Base-by-base conservation (phyloP, 805 yeast species). In the Teunomyces funiuensis region DNA sequence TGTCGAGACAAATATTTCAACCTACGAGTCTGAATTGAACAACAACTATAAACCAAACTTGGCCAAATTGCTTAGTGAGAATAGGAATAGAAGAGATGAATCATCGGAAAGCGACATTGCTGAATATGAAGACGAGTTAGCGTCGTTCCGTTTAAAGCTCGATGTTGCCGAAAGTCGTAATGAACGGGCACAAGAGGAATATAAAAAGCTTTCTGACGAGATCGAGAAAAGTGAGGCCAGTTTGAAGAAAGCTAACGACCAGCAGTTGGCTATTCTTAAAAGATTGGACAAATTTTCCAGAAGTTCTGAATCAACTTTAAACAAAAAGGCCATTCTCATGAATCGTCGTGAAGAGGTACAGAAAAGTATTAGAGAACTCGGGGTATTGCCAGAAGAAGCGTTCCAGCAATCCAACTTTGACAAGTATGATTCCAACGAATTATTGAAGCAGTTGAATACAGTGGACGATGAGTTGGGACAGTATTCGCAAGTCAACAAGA, bases 311-410 rank as follows among this genome's bases (percentile, higher is more conserved):
- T 82, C 76, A 43, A 69, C 71, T 5, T 64, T 85, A 49, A 74
- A 85, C 15, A 83, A 77, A 53, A 85, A 81, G 48, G 71, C 85
- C 2, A 57, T 83, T 4, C 62, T 88, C 37, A 56, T 67, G 3
- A 66, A 72, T 31, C 74, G 96, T 48, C 74, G 86, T 44, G 87
- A 84, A 37, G 95, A 86, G 49, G 61, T 87, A 17, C 83, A 81
- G 48, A 77, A 74, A 44, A 85, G 79, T 54, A 82, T 89, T 22
- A 73, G 90, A 46, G 95, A 86, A 30, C 65, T 90, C 29, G 97
- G 97, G n/a, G 86, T 85, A 3, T 68, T 91, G 13, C 91, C 97
- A 0, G 97, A 89, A 53, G 89, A 86, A 40, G 89, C 93, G 0
- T 81, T 87, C 49, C 72, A 71, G 10, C 47, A 44, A 19, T 44